Conservation (phyloP, 805 yeast genomes). For the Suhomyces kilbournensis region DNA sequence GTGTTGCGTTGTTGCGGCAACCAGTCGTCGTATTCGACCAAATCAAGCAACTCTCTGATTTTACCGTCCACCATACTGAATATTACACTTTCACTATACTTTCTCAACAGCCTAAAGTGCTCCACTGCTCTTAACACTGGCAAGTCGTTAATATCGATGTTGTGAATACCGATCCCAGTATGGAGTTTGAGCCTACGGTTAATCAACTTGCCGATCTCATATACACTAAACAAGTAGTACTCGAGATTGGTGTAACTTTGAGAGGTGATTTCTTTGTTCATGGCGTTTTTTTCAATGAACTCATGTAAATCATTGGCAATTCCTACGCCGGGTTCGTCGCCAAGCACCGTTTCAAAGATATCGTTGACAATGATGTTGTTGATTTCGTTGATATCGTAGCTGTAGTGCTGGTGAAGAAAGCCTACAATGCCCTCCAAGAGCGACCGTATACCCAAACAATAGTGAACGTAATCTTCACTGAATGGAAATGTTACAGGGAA, state of each 20-base stretch:
- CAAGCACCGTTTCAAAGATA: slow-evolving; percentile 65
- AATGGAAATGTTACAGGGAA: slow-evolving; percentile 69
- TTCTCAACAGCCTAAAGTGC: slow-evolving; percentile 56
- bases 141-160: slow-evolving; percentile 38
- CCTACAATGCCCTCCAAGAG: slow-evolving; percentile 60
- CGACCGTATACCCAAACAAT: slow-evolving; percentile 71
- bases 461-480: slow-evolving; percentile 82
- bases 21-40: slow-evolving; percentile 85
- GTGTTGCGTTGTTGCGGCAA: slow-evolving; percentile 44
- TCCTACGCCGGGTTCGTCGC: slow-evolving; percentile 44
- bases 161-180: slow-evolving; percentile 39
- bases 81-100: slow-evolving; percentile 73
- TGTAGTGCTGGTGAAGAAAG: slow-evolving; percentile 64
- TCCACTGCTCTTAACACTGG: slow-evolving; percentile 48
- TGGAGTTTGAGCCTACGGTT: slow-evolving; percentile 34
- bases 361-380: slow-evolving; percentile 58
- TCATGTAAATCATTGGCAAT: slow-evolving; percentile 60
- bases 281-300: slow-evolving; percentile 57
- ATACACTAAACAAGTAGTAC: slow-evolving; percentile 73
- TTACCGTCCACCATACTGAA: slow-evolving; percentile 80
- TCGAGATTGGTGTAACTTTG: slow-evolving; percentile 88
- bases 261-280: slow-evolving; percentile 84
- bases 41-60: slow-evolving; percentile 74
- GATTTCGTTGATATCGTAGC: slow-evolving; percentile 57
- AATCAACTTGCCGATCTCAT: slow-evolving; percentile 56